phyloP scores from a whole-genome alignment of 1,139 yeast genomes.

The Zygoascus hellenicus region DNA sequence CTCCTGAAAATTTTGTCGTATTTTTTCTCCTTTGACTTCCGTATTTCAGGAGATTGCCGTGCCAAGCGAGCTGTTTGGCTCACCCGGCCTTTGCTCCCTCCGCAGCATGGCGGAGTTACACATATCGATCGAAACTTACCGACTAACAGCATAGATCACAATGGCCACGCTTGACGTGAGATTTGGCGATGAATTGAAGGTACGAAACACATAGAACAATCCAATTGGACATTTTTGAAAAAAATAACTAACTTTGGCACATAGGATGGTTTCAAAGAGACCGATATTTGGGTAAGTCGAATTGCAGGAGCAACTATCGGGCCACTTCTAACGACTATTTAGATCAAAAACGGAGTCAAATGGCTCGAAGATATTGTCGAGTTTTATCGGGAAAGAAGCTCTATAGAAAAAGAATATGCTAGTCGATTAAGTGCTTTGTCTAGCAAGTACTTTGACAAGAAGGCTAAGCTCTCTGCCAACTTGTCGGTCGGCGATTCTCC shows the following conservation, averaged over 20 bases:
- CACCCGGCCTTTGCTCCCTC: too few species aligned
- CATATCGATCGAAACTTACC: conserved; percentile 4
- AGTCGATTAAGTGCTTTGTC: conserved; percentile 58
- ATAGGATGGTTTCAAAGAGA: conserved; percentile 72
- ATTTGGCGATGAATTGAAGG: conserved; percentile 38
- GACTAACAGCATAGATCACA: not conserved
- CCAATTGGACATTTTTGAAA: not conserved
- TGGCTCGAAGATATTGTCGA: conserved; percentile 76
- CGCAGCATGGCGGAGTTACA: not conserved
- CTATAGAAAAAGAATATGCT: conserved; percentile 78
- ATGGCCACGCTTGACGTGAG: conserved; percentile 26
- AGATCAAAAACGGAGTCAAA: conserved; percentile 55
- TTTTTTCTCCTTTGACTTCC: too few species aligned
- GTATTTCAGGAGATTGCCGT: too few species aligned
- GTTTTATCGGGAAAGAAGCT: conserved; percentile 78
- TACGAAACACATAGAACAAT: conserved; percentile 13
- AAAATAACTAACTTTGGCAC: conserved; percentile 8
- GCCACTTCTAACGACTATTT: conserved; percentile 1
- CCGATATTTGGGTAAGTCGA: conserved; percentile 59
- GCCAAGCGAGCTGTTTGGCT: too few species aligned
- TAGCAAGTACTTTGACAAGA: conserved; percentile 66
- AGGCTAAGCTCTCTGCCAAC: conserved; percentile 60
- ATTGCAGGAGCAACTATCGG: not conserved
- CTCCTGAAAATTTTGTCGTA: too few species aligned
- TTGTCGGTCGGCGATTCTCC: conserved; percentile 92